Evolutionary conservation across 371 early-diverging fungal species (phyloP).

Genomic region (Mucor indicus): DNA sequence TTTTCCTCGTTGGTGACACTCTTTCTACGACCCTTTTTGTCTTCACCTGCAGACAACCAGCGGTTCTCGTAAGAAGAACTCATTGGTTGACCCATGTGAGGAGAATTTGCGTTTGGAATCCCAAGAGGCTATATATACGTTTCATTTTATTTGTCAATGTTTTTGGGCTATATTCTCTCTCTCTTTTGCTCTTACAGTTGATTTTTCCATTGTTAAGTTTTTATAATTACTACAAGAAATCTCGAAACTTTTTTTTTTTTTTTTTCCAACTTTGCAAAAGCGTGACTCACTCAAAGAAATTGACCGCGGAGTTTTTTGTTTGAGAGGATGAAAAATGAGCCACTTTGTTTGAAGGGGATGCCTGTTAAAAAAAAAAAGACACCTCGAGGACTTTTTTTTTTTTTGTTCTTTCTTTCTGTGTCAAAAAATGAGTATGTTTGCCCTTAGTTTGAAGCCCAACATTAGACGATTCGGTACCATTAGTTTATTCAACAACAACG

Average conservation of each 20-base stretch:
- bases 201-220: too few species aligned
- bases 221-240: too few species aligned
- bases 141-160: too few species aligned
- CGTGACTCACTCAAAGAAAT: too few species aligned
- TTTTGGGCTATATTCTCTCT: too few species aligned
- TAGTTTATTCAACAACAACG: not conserved
- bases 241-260: too few species aligned
- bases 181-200: conserved; percentile 24
- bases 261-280: too few species aligned
- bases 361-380: conserved; percentile 1
- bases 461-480: conserved; percentile 13
- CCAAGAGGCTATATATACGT: conserved; percentile 19
- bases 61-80: conserved; percentile 28
- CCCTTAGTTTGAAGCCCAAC: conserved; percentile 1
- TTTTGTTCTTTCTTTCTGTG: conserved; percentile 1
- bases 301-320: too few species aligned
- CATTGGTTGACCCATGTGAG: conserved; percentile 25
- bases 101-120: conserved; percentile 11
- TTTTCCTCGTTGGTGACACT: conserved; percentile 15
- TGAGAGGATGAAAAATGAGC: too few species aligned
- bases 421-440: conserved; percentile 9
- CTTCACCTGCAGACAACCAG: conserved; percentile 20
- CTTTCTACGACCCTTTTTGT: conserved; percentile 20
- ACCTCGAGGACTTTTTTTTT: not conserved
- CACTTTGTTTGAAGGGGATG: too few species aligned